Evolutionary conservation across 169 alveolate genomes (phyloP), one percentile per base, ranked within the genome.

Genomic region (Blepharisma undulans): DNA sequence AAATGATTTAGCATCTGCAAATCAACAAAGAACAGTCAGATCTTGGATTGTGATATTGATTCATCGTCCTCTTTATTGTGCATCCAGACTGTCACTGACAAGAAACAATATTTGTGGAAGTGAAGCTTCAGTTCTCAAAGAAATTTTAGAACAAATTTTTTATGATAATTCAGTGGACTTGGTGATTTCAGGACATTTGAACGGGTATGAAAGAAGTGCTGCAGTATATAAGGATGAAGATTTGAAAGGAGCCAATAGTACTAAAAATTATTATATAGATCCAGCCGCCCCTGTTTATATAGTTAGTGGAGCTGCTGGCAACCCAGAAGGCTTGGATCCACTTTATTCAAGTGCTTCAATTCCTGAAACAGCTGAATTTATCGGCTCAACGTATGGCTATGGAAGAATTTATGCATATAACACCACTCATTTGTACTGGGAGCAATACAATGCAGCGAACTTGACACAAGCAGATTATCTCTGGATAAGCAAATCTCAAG

Each of bases 271-370:
- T 25, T 30, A 84, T 32, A 25, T 4, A n/a, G 60, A 84, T 81
- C 89, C 89, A n/a, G 34, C 27, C 8, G 74, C 89, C 34, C 33
- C 89, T 22, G 34, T 84, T 33, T 84, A 84, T 60, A 84, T 84
- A n/a, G 60, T 27, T 84, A 36, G 79, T 36, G 89, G 89, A 22
- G 60, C 27, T 30, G 74, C 89, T 36, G 89, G 89, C 2, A 84
- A 84, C n/a, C 8, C 22, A 19, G 78, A 84, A 84, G 89, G 89
- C 33, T 76, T 32, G 27, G 78, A 59, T 60, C 74, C 78, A 14
- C 34, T 22, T 6, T 84, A 21, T 48, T 25, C 2, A 61, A 84
- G 32, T 22, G 71, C 32, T 84, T 59, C 27, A 22, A 81, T 33
- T 14, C 34, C 74, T 36, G 77, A 84, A 25, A 32, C 77, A 81